Evolutionary conservation across 2,329 filamentous ascomycete species (phyloP), one percentile per base, ranked within the genome.

Genomic region (Berkeleyomyces basicola): DNA sequence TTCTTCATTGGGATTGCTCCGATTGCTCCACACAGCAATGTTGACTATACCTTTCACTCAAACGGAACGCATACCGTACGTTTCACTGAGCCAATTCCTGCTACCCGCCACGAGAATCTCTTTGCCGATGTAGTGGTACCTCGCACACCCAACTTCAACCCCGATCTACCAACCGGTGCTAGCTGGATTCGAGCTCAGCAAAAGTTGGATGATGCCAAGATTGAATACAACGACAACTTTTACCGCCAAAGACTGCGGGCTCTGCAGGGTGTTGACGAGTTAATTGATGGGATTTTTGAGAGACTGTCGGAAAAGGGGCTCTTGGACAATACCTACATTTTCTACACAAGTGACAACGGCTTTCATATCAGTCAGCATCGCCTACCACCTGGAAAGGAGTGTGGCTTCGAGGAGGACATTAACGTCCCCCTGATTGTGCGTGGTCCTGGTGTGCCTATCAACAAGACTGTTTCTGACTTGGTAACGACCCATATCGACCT

Each of bases 61-160:
- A 47, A 62, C 55, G 49, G 62, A n/a, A 49, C 55, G 5, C 47
- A 64, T 16, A 59, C 55, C n/a, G 31, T 58, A 23, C 42, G 61
- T 14, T 72, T 75, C 43, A 69, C 75, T 0, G 75, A 67, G 33
- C 70, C 70, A 14, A 66, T 67, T 9, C 65, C 69, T 0, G 78
- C 83, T 0, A 73, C 79, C 59, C 74, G 84, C 23, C 84, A 88
- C 67, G 74, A 77, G 37, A 71, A 83, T 67, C 74, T 87, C 0
- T 88, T 88, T 68, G 67, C 75, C 5, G 76, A 80, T 64, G 78
- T 75, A 3, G 78, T 75, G 39, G 78, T 88, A 0, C 85, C 86
- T 0, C 74, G 85, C n/a, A 83, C 77, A 0, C 72, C 76, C 0
- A 81, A 84, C 67, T 88, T 88, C 73, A 88, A 89, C 68, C 83